Conservation (phyloP, 2,329 filamentous ascomycete species). For the Parastagonospora avenae region DNA sequence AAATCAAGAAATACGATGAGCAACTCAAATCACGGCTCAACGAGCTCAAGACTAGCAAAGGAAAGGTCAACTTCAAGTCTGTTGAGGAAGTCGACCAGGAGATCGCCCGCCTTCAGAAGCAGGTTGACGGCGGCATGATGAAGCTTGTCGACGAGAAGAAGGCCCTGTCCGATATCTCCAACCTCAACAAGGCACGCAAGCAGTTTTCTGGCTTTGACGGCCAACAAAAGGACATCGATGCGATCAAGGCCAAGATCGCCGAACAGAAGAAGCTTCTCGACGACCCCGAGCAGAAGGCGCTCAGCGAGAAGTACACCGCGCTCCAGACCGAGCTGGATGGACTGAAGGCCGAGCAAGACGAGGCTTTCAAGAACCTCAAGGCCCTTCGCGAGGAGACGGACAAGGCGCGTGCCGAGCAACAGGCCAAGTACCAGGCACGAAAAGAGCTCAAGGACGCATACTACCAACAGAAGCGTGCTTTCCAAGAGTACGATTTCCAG, state of each 20-base stretch:
- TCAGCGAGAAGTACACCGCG: conserved; percentile 83
- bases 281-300: conserved; percentile 86
- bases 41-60: conserved; percentile 85
- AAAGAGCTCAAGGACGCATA: conserved; percentile 90
- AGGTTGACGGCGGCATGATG: conserved; percentile 88
- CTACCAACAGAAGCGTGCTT: conserved; percentile 82
- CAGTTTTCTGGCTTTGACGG: conserved; percentile 85
- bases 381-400: conserved; percentile 82
- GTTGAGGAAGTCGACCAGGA: conserved; percentile 85
- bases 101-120: conserved; percentile 78
- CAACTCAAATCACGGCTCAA: conserved; percentile 82
- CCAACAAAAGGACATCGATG: conserved; percentile 85
- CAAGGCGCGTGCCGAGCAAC: conserved; percentile 82
- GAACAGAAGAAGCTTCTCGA: conserved; percentile 87
- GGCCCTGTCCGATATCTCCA: conserved; percentile 80
- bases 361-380: conserved; percentile 86
- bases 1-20: conserved; percentile 90
- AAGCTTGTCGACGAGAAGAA: conserved; percentile 98
- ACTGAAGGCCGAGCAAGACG: conserved; percentile 91
- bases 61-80: conserved; percentile 83
- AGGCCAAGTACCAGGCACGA: conserved; percentile 81
- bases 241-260: conserved; percentile 84
- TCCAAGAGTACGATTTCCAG: conserved; percentile 81
- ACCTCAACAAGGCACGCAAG: conserved; percentile 87
- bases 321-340: conserved; percentile 86